Evolutionary conservation across 768 basidiomycete genomes (phyloP), one percentile per base, ranked within the genome.

Genomic region (Russula virescens): DNA sequence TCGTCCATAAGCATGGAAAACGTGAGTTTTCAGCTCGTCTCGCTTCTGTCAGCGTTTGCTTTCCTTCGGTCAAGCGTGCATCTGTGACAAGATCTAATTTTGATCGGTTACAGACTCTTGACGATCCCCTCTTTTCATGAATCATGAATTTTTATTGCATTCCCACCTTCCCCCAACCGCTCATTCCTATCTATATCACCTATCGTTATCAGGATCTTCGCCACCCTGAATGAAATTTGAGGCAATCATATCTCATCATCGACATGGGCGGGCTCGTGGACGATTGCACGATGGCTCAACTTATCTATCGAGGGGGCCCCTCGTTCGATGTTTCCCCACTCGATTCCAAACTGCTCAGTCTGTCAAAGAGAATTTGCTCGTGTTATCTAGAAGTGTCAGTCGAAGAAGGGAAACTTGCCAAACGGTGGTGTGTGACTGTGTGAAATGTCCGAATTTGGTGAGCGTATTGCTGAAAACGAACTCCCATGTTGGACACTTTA

Each of bases 331-430:
- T 42, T 10, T 31, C 35, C 50, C 45, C 42, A 18, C 42, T 42
- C 38, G 31, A 63, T 46, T 50, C 58, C 38, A 60, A 63, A 38
- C 19, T 43, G 21, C 34, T 16, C 52, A 25, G 56, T 43, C 52
- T 63, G 57, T 50, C 58, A 55, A 64, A 52, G 60, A 54, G 43
- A 31, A 18, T 51, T 58, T 53, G 55, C 56, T 58, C 51, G 42
- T 55, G 58, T 55, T 60, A 50, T 64, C 57, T 55, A 64, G 63
- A 64, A 64, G 58, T 64, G 63, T 64, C 63, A 42, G 47, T 46
- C 63, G 58, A 64, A 60, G 63, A 54, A 60, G 28, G 63, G 63
- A 64, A 64, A 49, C 48, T 55, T 55, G 58, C 58, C 58, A 54
- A 63, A 43, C 18, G 16, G 56, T 53, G 62, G 46, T 48, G 62